Evolutionary conservation across 371 early-diverging fungal species (phyloP), one percentile per base, ranked within the genome.

Genomic region (Lichtheimia corymbifera): DNA sequence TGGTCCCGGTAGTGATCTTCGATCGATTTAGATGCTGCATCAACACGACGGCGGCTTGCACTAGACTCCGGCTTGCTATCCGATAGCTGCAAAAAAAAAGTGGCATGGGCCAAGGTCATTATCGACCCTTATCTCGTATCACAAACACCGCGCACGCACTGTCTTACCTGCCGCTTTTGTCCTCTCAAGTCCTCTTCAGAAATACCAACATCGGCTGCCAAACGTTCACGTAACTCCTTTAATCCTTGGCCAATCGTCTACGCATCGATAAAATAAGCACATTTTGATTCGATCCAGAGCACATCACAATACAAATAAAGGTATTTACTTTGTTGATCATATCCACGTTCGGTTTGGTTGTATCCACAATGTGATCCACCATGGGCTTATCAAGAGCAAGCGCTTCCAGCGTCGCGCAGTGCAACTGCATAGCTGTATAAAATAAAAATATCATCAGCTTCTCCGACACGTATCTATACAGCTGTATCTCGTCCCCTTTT

Each of bases 321-420:
- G 22, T 41, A 13, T 41, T 62, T 59, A 64, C 71, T 61, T 67
- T 41, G 15, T 69, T 49, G 18, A 73, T 69, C 13, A 53, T 44
- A 24, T 61, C 65, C 12, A 20, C 25, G 3, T 62, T 62, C 1
- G 73, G 73, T 18, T 69, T 11, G 1, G 73, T 69, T 27, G 50
- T 35, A 43, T 73, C 73, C 2, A 17, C 41, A 15, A 67, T 44
- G 1, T 52, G 50, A 17, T 59, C 65, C 12, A 56, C 61, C 14
- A 41, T 47, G 3, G 52, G 51, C 47, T 67, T 61, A 41, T 79
- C 74, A 44, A 89, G 66, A 4, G 88, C 88, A 1, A 87, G 68
- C 1, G 87, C 80, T 59, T 88, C 83, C 18, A 90, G 65, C 15
- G 79, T 80, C 28, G 82, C 81, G 71, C 83, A 86, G 59, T 86